Evolutionary conservation across 345 rosid species (phyloP), one percentile per base, ranked within the genome.

Genomic region (Dimocarpus longan): DNA sequence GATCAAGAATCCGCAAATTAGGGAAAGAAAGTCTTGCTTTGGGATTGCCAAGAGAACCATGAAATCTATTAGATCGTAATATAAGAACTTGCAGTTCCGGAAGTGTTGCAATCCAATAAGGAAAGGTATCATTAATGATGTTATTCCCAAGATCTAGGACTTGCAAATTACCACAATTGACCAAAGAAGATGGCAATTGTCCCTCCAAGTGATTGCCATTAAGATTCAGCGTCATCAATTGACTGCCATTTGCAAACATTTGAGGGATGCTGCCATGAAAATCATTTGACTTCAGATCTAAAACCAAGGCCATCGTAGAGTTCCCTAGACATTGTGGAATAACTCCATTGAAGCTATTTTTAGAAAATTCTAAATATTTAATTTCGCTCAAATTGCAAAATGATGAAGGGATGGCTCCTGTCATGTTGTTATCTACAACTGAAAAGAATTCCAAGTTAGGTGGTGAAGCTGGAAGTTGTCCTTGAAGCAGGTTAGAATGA

Each of bases 141-240:
- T 82, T 85, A 50, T 73, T 76, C 1, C 84, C 70, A 0, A 85
- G 43, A 60, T 78, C 80, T 0, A 85, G 48, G 10, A 68, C 77
- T 78, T 80, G 64, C 6, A 85, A 46, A 3, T 2, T 37, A 8
- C 8, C n/a, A 70, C 84, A 85, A 16, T 71, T 80, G 13, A 10
- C 68, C 40, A 85, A 16, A 54, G 81, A 78, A 43, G 2, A 44
- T 2, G 82, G 84, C 10, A 85, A 39, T 3, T 11, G 57, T 16
- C 88, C 88, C 64, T 67, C 75, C 4, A 84, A 73, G 4, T 24
- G 32, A 56, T 84, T 84, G 2, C 59, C 75, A 54, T 54, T 54
- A 5, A 54, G 59, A 5, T 52, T 76, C 22, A 84, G 78, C 19
- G 46, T 78, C 4, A 8, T 44, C n/a, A 78, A 28, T 1, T 0